These are phyloP conservation scores for Cercospora sp. DNA, from an alignment of 2,329 filamentous ascomycete genomes.

Conservation along the genomic window DNA sequence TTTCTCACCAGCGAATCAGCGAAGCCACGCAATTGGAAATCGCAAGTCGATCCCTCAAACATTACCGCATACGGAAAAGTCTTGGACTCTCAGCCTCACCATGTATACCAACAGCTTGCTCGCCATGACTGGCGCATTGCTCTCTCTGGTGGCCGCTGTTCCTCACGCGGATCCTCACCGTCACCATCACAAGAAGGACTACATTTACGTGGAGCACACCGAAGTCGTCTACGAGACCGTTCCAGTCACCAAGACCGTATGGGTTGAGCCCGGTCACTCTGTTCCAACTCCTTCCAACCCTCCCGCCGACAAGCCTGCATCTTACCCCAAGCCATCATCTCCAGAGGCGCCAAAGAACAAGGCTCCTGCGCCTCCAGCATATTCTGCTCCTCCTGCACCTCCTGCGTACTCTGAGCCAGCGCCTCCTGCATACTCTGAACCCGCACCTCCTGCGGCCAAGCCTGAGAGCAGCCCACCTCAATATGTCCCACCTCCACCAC, in stretches of 20 bases:
- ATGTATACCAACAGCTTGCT: constrained; percentile 39
- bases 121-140: constrained; percentile 36
- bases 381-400: constrained; percentile 25
- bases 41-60: constrained; percentile 28
- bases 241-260: constrained; percentile 52
- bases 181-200: constrained; percentile 42
- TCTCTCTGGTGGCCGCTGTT: constrained; percentile 36
- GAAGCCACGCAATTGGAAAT: constrained; percentile 11
- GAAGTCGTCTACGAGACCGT: constrained; percentile 53
- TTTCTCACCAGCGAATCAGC: constrained; percentile 13
- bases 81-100: constrained; percentile 15
- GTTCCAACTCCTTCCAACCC: constrained; percentile 18
- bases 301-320: constrained; percentile 8
- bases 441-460: constrained; percentile 19
- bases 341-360: neutral
- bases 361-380: constrained; percentile 26
- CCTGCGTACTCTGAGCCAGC: constrained; percentile 30
- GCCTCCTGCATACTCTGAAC: constrained; percentile 27
- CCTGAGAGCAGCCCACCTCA: constrained; percentile 30
- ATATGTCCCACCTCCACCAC: constrained; percentile 29
- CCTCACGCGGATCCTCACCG: constrained; percentile 29
- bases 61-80: constrained; percentile 20
- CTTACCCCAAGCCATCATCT: constrained; percentile 9
- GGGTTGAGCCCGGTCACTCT: constrained; percentile 42
- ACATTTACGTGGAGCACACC: constrained; percentile 54